These are phyloP conservation scores for Auriscalpium vulgare DNA, from an alignment of 768 basidiomycete species.

Conservation along the genomic window DNA sequence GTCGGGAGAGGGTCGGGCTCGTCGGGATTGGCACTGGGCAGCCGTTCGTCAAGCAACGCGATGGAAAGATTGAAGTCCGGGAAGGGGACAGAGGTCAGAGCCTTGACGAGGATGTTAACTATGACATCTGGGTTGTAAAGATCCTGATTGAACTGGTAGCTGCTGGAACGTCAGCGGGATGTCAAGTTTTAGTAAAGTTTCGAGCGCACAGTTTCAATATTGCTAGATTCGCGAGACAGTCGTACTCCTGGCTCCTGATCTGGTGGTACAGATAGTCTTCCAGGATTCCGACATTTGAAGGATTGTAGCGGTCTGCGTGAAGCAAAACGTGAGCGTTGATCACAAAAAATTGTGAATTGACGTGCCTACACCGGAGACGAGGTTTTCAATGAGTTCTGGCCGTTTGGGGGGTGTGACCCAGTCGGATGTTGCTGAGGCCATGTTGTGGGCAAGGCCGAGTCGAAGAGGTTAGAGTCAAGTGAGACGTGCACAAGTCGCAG, in stretches of 20 bases:
- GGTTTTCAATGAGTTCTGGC: conserved; percentile 81
- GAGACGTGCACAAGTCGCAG: too few species aligned
- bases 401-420: conserved; percentile 75
- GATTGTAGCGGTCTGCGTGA: conserved; percentile 86
- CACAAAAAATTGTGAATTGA: background rate
- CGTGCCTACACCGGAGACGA: conserved; percentile 86
- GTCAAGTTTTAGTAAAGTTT: conserved; percentile 3
- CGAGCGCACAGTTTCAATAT: conserved; percentile 77
- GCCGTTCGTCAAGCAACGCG: conserved; percentile 80
- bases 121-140: conserved; percentile 90
- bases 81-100: conserved; percentile 74
- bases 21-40: conserved; percentile 46
- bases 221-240: conserved; percentile 90
- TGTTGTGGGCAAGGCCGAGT: conserved; percentile 16
- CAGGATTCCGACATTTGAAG: conserved; percentile 84
- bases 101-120: conserved; percentile 90
- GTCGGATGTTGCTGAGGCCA: conserved; percentile 43
- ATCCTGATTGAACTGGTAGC: conserved; percentile 94
- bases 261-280: conserved; percentile 97
- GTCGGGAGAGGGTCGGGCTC: conserved; percentile 76
- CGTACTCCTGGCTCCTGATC: conserved; percentile 85
- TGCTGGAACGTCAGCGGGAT: conserved; percentile 22
- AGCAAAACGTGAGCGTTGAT: background rate
- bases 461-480: too few species aligned
- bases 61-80: conserved; percentile 95